Conservation (phyloP, 805 yeast genomes). For the Wickerhamomyces bovis region DNA sequence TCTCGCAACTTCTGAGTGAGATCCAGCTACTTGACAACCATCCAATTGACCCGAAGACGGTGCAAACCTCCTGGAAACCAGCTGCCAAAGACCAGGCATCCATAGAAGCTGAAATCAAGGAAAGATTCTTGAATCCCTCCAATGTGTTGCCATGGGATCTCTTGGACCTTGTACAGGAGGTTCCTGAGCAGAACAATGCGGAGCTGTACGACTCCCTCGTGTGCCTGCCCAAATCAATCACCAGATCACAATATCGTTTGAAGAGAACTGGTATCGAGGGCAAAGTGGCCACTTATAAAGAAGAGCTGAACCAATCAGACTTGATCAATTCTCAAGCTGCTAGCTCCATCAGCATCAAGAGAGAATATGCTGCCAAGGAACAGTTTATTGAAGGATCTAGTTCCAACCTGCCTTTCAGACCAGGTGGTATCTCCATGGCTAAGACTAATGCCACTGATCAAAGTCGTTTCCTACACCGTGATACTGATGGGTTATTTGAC, state of each 20-base stretch:
- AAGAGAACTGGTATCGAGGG: conserved; percentile 76
- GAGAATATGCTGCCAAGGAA: conserved; percentile 59
- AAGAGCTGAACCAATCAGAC: conserved; percentile 47
- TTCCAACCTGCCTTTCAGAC: conserved; percentile 79
- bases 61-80: not conserved
- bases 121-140: conserved; percentile 57
- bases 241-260: conserved; percentile 61
- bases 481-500: conserved; percentile 71
- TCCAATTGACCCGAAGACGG: not conserved
- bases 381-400: conserved; percentile 65
- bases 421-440: conserved; percentile 66
- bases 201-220: conserved; percentile 33
- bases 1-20: not conserved
- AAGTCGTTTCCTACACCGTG: conserved; percentile 48
- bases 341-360: conserved; percentile 65
- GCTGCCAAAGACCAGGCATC: not conserved
- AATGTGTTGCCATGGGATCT: conserved; percentile 61
- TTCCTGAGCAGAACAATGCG: conserved; percentile 33
- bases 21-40: not conserved
- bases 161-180: conserved; percentile 59
- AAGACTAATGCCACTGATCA: conserved; percentile 31
- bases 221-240: conserved; percentile 51
- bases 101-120: conserved; percentile 20
- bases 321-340: conserved; percentile 48
- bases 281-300: conserved; percentile 52